phyloP scores from a whole-genome alignment of 2,329 filamentous ascomycete genomes.

The Aureobasidium sp. region DNA sequence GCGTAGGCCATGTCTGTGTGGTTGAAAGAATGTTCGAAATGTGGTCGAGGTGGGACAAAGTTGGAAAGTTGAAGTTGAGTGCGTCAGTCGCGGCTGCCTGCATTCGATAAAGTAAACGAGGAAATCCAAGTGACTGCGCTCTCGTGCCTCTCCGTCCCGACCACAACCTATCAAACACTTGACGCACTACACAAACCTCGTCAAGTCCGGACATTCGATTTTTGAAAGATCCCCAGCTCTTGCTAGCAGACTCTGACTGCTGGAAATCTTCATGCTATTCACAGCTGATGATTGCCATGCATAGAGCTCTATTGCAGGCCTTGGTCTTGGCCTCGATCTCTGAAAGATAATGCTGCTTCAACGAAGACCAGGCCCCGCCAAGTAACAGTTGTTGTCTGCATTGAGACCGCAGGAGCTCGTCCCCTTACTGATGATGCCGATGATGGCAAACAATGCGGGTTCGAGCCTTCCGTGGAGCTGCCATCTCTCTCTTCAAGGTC shows the following conservation, averaged over 20 bases:
- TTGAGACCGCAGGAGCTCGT: too few species aligned
- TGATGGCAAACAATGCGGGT: too few species aligned
- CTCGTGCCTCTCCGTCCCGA: neutral
- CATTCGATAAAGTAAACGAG: neutral
- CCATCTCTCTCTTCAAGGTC: too few species aligned
- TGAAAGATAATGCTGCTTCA: too few species aligned
- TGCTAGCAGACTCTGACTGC: neutral
- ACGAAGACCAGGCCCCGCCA: too few species aligned
- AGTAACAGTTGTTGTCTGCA: too few species aligned
- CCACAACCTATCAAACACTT: neutral
- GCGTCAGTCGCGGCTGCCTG: conserved; percentile 6
- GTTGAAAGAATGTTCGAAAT: neutral
- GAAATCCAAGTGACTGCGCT: neutral
- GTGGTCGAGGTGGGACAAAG: neutral
- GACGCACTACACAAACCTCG: too few species aligned
- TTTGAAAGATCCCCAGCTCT: neutral
- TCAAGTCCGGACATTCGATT: too few species aligned
- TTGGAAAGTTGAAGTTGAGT: neutral
- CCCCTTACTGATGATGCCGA: too few species aligned
- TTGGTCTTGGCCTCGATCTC: too few species aligned
- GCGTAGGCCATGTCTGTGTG: neutral
- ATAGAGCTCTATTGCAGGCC: too few species aligned
- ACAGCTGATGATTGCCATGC: neutral
- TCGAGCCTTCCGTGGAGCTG: too few species aligned
- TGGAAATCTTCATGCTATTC: neutral